Conservation (phyloP, 2,329 filamentous ascomycete species). For the Aspergillus clavatus region DNA sequence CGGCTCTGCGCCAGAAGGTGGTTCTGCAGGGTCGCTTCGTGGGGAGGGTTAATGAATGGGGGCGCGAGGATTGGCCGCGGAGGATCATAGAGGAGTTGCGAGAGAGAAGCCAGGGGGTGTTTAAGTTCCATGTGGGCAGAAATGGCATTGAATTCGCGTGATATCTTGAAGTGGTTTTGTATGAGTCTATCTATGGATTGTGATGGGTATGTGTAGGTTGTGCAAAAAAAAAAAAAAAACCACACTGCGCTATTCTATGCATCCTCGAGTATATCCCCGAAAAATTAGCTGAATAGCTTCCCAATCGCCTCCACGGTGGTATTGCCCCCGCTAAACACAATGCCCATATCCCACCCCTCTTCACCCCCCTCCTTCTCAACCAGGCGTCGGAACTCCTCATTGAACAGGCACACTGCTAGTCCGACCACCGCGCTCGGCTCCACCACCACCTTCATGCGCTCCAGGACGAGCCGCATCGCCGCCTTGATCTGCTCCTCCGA, state of each 20-base stretch:
- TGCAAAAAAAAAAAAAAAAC: too few relatives aligned
- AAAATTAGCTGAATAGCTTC: slow-evolving; percentile 44
- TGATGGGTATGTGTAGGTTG: background rate
- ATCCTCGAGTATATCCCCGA: background rate
- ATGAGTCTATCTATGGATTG: background rate
- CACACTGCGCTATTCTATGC: too few relatives aligned
- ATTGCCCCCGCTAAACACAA: slow-evolving; percentile 61
- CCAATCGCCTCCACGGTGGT: slow-evolving; percentile 58
- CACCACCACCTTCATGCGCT: slow-evolving; percentile 84
- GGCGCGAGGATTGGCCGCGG: slow-evolving; percentile 32
- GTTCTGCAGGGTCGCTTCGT: slow-evolving; percentile 33
- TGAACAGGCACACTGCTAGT: slow-evolving; percentile 74
- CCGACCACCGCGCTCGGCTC: slow-evolving; percentile 86
- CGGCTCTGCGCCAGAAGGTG: slow-evolving; percentile 31
- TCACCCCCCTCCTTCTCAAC: slow-evolving; percentile 61
- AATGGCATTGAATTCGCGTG: slow-evolving; percentile 21
- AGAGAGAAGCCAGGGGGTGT: slow-evolving; percentile 24
- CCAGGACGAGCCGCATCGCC: slow-evolving; percentile 72
- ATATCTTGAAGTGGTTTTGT: slow-evolving; percentile 1
- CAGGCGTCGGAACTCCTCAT: slow-evolving; percentile 72
- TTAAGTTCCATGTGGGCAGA: slow-evolving; percentile 25
- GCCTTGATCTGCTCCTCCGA: slow-evolving; percentile 74
- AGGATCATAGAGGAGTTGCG: slow-evolving; percentile 26
- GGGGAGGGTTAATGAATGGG: slow-evolving; percentile 36
- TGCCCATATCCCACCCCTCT: slow-evolving; percentile 66